Evolutionary conservation across 495 filamentous ascomycete genomes (phyloP), one percentile per base, ranked within the genome.

Genomic region (Penicillium daleae): DNA sequence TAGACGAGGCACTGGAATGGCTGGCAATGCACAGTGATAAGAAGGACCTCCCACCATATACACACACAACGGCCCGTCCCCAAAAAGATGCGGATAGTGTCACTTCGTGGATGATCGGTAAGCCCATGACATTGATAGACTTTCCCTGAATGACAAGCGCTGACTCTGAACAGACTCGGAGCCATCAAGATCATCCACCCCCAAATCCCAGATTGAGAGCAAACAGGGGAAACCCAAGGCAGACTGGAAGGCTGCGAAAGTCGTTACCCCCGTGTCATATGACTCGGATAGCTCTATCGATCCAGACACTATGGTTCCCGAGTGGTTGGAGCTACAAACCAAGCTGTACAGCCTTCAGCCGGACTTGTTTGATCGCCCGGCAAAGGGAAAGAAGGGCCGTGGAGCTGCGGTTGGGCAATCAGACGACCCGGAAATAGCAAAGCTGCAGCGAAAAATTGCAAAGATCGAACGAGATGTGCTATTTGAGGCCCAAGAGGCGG

Each of bases 1-100:
- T 97, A 50, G 89, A 95, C 60, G 92, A 95, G 71, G 84, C 86
- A n/a, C 65, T 97, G 31, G 90, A 96, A 66, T 97, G 91, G 91
- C 79, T 97, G 21, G 90, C 91, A 22, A 78, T 90, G 62, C 83
- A 92, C 65, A 89, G 86, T 67, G 76, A 82, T 17, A 76, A 79
- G 63, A 83, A 85, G 6, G 89, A 94, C 67, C 82, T 95, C 32
- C 87, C 88, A 2, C 85, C 86, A 50, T 94, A 93, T 74, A 86
- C 87, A 9, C 74, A 74, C 61, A 70, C 69, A 49, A 72, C 64
- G 35, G 48, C 68, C 17, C 71, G 72, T 9, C 67, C 65, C 8
- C 73, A 65, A 40, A 80, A 75, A 63, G 76, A 75, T 37, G 57
- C 67, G 10, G 78, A 80, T 46, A 67, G 56, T 58, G 68, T 74